Base-by-base conservation (phyloP, 805 yeast species). In the Wickerhamomyces pijperi region DNA sequence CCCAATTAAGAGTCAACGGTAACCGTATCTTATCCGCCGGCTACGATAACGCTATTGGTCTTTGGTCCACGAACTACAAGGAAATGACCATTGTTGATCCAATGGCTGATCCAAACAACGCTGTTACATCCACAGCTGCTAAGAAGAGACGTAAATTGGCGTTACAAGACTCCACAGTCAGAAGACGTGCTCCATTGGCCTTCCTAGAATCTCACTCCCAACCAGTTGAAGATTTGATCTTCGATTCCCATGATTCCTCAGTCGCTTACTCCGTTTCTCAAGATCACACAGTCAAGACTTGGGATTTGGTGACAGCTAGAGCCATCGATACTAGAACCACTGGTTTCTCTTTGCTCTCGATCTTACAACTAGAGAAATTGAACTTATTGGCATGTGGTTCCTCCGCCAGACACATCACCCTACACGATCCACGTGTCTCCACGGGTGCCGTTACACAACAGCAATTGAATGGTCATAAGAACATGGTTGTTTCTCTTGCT, bases 261-360 rank as follows among this genome's bases (percentile, higher is more conserved):
- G 95, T 90, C 5, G 95, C 81, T 11, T 90, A 92, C 61, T 86
- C 97, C 0, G 95, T 84, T 2, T 82, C 97, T 5, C 96, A 87
- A 58, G 97, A 92, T 63, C 98, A 92, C 58, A 77, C 95, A 1
- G 77, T 92, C 46, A 82, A 83, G 54, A 92, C 98, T 0, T 92
- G 97, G 97, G 98, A 92, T 67, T 67, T 92, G 51, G 82, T 85
- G 15, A 88, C 97, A 2, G 67, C 83, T 12, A 73, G 84, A 47
- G 76, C 86, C 51, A 82, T 92, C 21, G 96, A 87, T 56, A 83
- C 97, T 4, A 80, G 82, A 60, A 73, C 82, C 17, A 87, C 97
- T 0, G 82, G 88, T 13, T 88, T 74, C 59, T 80, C 97, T 11
- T 68, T 92, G 46, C 68, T 88, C 35, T 83, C 95, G 0, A 61